Conservation (phyloP, 805 yeast genomes). For the Metschnikowia lunata region DNA sequence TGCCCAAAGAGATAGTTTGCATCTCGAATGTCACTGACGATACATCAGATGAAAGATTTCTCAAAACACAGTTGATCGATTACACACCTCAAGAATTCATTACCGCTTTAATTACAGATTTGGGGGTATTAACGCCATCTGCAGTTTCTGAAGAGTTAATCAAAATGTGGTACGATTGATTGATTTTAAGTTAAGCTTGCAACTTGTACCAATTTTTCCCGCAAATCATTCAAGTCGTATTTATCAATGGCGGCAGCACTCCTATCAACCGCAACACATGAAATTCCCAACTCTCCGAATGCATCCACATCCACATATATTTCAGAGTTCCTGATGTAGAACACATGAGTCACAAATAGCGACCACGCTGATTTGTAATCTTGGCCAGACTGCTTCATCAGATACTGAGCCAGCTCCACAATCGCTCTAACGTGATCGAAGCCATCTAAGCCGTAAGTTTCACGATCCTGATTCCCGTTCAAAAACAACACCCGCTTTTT, state of each 20-base stretch:
- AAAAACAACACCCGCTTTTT: constrained; percentile 57
- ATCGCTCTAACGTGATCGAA: constrained; percentile 54
- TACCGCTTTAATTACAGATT: constrained; percentile 92
- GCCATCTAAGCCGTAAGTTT: constrained; percentile 66
- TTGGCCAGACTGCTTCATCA: constrained; percentile 29
- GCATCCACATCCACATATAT: constrained; percentile 44
- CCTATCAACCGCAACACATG: constrained; percentile 40
- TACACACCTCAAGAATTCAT: constrained; percentile 95
- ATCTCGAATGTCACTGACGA: constrained; percentile 20
- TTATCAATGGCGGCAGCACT: constrained; percentile 18
- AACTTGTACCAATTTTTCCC: background rate
- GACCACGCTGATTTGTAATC: constrained; percentile 29
- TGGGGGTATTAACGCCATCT: constrained; percentile 94
- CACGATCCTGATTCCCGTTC: constrained; percentile 76
- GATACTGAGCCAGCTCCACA: constrained; percentile 52
- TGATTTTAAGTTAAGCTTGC: background rate
- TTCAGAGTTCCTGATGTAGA: constrained; percentile 49
- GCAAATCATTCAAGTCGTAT: constrained; percentile 44
- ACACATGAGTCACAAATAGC: constrained; percentile 57
- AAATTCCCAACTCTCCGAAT: constrained; percentile 42
- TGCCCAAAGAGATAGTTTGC: constrained; percentile 49
- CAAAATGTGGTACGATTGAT: constrained; percentile 92
- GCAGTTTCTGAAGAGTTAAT: constrained; percentile 98
- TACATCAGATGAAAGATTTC: constrained; percentile 18
- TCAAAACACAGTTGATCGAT: constrained; percentile 52